phyloP scores from a whole-genome alignment of 805 yeast genomes.

The Wickerhamiella australiensis region DNA sequence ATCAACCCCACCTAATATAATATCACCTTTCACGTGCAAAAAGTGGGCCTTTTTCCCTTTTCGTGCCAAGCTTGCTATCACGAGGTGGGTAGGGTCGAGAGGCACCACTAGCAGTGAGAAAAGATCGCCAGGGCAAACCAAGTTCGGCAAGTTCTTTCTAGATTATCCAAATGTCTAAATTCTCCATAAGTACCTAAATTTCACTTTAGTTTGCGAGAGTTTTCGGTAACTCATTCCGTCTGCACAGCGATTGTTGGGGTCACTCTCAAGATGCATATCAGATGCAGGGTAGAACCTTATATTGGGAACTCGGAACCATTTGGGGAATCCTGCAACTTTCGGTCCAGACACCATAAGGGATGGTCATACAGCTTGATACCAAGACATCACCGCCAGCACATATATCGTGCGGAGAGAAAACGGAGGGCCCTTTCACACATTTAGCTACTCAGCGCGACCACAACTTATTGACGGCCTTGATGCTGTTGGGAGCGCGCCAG shows the following conservation, averaged over 20 bases:
- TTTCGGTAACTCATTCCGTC: neutral
- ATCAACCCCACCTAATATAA: no score
- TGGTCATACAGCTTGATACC: neutral
- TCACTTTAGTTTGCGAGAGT: no score
- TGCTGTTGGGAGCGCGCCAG: conserved; percentile 9
- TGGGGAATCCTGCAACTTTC: no score
- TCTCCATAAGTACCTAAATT: no score
- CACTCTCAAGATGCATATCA: conserved; percentile 4
- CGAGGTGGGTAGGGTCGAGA: neutral
- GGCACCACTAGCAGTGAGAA: no score
- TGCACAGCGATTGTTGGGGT: conserved; percentile 4
- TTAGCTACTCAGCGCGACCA: conserved; percentile 1
- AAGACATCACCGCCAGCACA: neutral
- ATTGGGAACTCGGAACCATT: neutral
- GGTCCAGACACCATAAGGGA: neutral
- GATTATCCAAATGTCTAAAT: no score
- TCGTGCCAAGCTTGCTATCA: neutral
- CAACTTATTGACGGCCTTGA: conserved; percentile 7
- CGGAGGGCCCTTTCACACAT: neutral
- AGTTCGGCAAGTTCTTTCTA: no score
- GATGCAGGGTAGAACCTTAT: conserved; percentile 2
- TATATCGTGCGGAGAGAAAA: neutral
- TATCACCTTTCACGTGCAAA: no score
- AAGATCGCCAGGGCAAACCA: no score
- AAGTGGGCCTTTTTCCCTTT: no score